Conservation (phyloP, 441 rosid genomes). For the Eruca vesicaria region DNA sequence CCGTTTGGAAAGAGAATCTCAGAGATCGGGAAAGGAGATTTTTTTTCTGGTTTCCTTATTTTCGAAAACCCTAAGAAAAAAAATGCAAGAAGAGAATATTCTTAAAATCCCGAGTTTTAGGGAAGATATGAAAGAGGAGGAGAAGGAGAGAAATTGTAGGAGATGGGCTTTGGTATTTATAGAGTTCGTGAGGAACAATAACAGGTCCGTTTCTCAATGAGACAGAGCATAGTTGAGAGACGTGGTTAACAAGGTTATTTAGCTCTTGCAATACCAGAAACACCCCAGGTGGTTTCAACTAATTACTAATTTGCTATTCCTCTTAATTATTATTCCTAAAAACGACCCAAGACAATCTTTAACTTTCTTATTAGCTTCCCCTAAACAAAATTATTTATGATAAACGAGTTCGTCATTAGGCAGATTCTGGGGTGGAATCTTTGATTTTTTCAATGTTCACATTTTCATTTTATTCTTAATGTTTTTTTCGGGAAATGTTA, state of each 20-base stretch:
- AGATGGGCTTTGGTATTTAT: slow-evolving; percentile 27
- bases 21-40: slow-evolving; percentile 6
- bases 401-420: slow-evolving; percentile 5
- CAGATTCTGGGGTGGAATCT: slow-evolving; percentile 21
- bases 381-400: background rate
- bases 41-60: background rate
- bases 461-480: background rate
- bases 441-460: background rate
- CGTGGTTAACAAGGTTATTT: slow-evolving; percentile 34
- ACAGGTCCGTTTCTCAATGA: background rate
- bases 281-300: background rate
- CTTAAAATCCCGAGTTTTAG: slow-evolving; percentile 1
- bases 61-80: slow-evolving; percentile 13
- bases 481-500: background rate
- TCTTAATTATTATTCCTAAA: background rate
- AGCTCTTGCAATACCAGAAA: slow-evolving; percentile 1
- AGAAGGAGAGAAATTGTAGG: slow-evolving; percentile 25
- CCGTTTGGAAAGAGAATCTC: slow-evolving; percentile 6
- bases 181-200: background rate
- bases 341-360: slow-evolving; percentile 20
- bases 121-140: background rate
- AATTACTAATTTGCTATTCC: slow-evolving; percentile 1
- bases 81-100: background rate
- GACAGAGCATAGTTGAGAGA: slow-evolving; percentile 17
- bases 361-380: slow-evolving; percentile 21